phyloP scores from a whole-genome alignment of 768 basidiomycete genomes.

The Roridomyces roridus region DNA sequence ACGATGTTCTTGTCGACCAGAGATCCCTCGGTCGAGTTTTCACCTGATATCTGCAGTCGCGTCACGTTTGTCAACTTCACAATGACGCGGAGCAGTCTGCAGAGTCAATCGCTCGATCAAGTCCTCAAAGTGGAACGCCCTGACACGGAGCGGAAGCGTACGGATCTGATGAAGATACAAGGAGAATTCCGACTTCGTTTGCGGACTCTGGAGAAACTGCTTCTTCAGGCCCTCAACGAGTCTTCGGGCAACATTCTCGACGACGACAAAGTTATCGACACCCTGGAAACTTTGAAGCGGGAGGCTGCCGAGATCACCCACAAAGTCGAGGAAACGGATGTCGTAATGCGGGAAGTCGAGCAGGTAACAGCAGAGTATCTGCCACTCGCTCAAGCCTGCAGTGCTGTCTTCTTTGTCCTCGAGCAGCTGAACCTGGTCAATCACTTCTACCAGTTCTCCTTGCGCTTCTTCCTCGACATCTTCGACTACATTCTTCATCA shows the following conservation, averaged over 20 bases:
- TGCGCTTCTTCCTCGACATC: conserved; percentile 97
- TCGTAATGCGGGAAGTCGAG: conserved; percentile 96
- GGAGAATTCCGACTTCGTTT: conserved; percentile 96
- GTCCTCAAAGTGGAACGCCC: conserved; percentile 97
- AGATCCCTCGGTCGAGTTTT: conserved; percentile 97
- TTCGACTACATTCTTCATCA: conserved; percentile 94
- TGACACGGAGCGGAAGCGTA: conserved; percentile 93
- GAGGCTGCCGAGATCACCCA: conserved; percentile 96
- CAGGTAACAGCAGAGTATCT: conserved; percentile 94
- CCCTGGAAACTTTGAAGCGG: conserved; percentile 91
- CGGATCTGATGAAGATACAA: conserved; percentile 97
- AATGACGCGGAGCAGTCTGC: conserved; percentile 98
- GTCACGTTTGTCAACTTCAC: conserved; percentile 97
- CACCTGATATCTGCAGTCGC: conserved; percentile 97
- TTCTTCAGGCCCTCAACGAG: conserved; percentile 95
- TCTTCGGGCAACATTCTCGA: conserved; percentile 97
- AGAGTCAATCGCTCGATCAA: conserved; percentile 97
- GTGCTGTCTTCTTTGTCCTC: conserved; percentile 94
- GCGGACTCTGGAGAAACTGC: conserved; percentile 88
- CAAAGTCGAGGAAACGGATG: conserved; percentile 96
- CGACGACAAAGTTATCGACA: conserved; percentile 98
- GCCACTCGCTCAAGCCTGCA: conserved; percentile 94
- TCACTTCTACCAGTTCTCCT: conserved; percentile 99
- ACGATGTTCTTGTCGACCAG: conserved; percentile 99
- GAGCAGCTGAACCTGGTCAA: conserved; percentile 94